A percentile compares a stretch with the other conserved stretches of the same genome.
Evolutionary conservation across 1,139 yeast genomes (phyloP).

Genomic region (Taphrina deformans): DNA sequence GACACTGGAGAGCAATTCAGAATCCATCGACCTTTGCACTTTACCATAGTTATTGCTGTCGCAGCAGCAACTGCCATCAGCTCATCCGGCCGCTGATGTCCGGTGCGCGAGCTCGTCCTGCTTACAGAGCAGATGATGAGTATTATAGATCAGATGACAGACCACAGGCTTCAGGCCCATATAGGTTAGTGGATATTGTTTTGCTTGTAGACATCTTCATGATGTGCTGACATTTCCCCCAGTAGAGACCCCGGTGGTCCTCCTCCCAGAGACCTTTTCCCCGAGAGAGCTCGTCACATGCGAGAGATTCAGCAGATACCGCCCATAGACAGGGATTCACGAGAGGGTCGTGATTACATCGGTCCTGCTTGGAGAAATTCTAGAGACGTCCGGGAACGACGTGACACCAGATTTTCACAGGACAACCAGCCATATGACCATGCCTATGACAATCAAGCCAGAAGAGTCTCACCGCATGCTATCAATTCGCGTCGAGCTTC

Average conservation of each 20-base stretch:
- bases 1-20: not conserved
- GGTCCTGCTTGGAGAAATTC: not conserved
- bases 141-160: constrained; percentile 9
- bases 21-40: not conserved
- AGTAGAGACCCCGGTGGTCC: not conserved
- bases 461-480: not conserved
- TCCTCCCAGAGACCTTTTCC: constrained; percentile 7
- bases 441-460: not conserved
- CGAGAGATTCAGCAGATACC: not conserved
- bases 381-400: constrained; percentile 3
- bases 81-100: constrained; percentile 1
- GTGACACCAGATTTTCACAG: not conserved
- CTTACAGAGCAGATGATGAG: not conserved
- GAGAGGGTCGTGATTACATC: constrained; percentile 1
- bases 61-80: not conserved
- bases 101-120: constrained; percentile 11
- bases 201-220: not conserved
- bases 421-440: not conserved
- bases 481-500: not conserved
- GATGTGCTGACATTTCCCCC: not conserved
- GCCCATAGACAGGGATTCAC: not conserved
- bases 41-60: not conserved
- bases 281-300: constrained; percentile 9
- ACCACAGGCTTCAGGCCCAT: not conserved
- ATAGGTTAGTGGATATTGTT: not conserved